phyloP scores from a whole-genome alignment of 768 basidiomycete genomes.

The Sarcomyxa edulis region DNA sequence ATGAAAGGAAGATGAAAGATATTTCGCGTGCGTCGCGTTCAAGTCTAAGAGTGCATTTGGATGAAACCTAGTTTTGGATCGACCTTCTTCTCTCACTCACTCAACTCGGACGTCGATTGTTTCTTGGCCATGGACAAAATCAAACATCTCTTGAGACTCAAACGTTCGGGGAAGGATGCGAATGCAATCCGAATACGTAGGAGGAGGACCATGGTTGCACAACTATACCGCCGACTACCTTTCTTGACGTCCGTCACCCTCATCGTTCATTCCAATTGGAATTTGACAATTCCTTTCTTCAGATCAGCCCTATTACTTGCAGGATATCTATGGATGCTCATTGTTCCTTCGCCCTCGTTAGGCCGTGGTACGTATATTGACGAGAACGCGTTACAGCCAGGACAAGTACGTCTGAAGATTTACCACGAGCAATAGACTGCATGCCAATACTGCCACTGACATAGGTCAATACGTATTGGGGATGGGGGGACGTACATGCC shows the following conservation, averaged over 20 bases:
- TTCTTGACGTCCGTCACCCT: conserved; percentile 28
- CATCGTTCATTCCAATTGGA: conserved; percentile 1
- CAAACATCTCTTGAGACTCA: conserved; percentile 17
- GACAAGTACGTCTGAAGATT: conserved; percentile 56
- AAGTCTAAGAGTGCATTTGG: too few relatives aligned
- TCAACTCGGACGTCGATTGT: too few relatives aligned
- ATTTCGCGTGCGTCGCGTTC: too few relatives aligned
- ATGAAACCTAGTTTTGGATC: too few relatives aligned
- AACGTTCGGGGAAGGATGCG: conserved; percentile 13
- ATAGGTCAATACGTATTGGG: conserved; percentile 89
- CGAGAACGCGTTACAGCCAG: conserved; percentile 94
- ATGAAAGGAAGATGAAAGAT: too few relatives aligned
- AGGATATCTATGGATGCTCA: conserved; percentile 83
- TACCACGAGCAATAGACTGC: too few relatives aligned
- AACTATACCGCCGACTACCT: conserved; percentile 28
- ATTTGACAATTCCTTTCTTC: conserved; percentile 7
- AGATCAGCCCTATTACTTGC: conserved; percentile 54
- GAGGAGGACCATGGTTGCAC: conserved; percentile 28
- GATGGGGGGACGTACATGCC: conserved; percentile 83
- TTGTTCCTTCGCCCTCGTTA: conserved; percentile 62
- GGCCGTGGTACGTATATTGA: conserved; percentile 78
- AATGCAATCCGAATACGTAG: conserved; percentile 40
- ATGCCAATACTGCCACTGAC: neutral
- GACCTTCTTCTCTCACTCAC: too few relatives aligned
- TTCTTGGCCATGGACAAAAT: conserved; percentile 14